These are phyloP conservation scores for Botrytis hyacinthi DNA, from an alignment of 2,329 filamentous ascomycete genomes.

Conservation along the genomic window DNA sequence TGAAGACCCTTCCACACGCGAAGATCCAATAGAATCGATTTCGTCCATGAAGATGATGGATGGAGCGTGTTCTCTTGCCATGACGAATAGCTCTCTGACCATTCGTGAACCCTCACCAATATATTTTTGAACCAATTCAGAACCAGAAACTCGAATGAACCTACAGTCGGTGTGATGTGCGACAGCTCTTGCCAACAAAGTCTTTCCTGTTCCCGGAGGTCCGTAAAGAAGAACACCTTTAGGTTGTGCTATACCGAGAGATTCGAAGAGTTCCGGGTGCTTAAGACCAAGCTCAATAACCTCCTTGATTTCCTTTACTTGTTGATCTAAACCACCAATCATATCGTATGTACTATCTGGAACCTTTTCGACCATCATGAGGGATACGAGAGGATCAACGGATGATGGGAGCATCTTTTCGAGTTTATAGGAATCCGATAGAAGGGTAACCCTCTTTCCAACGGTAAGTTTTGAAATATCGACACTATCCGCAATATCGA, in stretches of 20 bases:
- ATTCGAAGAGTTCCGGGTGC: constrained; percentile 98
- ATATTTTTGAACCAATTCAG: constrained; percentile 97
- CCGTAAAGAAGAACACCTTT: constrained; percentile 97
- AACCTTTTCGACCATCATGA: constrained; percentile 99
- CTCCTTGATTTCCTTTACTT: constrained; percentile 99
- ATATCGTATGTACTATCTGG: constrained; percentile 99
- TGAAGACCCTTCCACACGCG: constrained; percentile 90
- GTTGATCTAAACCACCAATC: constrained; percentile 97
- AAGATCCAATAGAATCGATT: constrained; percentile 97
- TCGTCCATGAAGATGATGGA: constrained; percentile 99
- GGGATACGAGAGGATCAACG: constrained; percentile 94
- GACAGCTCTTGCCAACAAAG: constrained; percentile 87
- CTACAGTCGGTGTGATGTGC: constrained; percentile 99
- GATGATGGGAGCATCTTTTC: constrained; percentile 98
- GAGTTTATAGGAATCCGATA: constrained; percentile 97
- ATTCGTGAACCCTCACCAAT: constrained; percentile 97
- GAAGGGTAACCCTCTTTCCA: constrained; percentile 93
- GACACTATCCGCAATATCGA: constrained; percentile 91
- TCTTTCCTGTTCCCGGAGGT: constrained; percentile 96
- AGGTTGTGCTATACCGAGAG: constrained; percentile 95
- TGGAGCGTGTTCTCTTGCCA: constrained; percentile 96
- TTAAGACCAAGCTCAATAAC: constrained; percentile 98
- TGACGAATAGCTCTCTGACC: constrained; percentile 98
- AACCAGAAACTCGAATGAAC: constrained; percentile 95
- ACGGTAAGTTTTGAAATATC: constrained; percentile 94